These are phyloP conservation scores for Tuber calosporum DNA, from an alignment of 495 filamentous ascomycete genomes.

Conservation along the genomic window DNA sequence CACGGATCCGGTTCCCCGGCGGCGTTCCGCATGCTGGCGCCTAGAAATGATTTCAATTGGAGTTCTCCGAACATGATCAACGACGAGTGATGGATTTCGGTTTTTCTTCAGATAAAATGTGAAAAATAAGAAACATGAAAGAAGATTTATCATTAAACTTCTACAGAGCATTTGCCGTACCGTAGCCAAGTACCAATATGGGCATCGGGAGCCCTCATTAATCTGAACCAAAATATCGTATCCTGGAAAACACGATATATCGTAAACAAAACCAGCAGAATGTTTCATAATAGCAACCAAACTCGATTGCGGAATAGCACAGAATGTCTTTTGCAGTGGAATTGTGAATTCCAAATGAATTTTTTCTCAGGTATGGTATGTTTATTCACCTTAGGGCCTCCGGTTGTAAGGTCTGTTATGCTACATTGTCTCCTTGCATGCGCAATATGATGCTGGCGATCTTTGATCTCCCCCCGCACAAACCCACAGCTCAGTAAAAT, in stretches of 20 bases:
- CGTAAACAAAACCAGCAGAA: not conserved
- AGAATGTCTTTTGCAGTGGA: not conserved
- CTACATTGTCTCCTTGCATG: not conserved
- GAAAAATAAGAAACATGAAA: not conserved
- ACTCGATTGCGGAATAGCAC: not conserved
- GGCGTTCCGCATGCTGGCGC: not conserved
- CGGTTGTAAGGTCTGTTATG: not conserved
- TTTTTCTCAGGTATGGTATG: not conserved
- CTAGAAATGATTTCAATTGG: not conserved
- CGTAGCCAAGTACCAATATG: not conserved
- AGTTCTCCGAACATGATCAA: not conserved
- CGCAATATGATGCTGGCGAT: not conserved
- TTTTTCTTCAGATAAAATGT: not conserved
- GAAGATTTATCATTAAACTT: not conserved
- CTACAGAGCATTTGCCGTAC: not conserved
- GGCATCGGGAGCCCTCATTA: not conserved
- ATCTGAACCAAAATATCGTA: not conserved
- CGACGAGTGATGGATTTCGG: not conserved
- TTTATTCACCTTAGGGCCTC: not conserved
- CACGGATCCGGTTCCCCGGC: constrained; percentile 8
- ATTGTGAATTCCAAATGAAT: not conserved
- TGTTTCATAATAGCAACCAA: not conserved
- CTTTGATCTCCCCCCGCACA: not conserved
- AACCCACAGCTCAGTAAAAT: not conserved
- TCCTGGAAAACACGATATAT: not conserved